Base-by-base conservation (phyloP, 768 basidiomycete species). In the Podaxis sp. region DNA sequence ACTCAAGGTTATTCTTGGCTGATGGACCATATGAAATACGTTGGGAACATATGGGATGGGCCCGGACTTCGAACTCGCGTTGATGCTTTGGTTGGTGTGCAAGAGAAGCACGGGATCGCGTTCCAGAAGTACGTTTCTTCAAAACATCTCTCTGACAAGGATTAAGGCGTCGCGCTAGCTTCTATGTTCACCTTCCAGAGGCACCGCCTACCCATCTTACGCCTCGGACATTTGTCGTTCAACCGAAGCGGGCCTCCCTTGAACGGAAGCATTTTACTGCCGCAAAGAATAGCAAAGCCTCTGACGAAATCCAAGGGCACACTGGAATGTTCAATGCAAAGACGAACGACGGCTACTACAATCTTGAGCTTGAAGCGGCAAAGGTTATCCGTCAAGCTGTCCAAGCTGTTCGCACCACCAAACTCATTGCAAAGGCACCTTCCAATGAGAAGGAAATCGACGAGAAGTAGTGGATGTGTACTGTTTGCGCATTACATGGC, bases 321-420 rank as follows among this genome's bases (percentile, higher is more conserved):
- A 91, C 86, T 38, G 88, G 88, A 37, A 96, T 98, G 90, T 98
- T 97, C 75, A 81, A 83, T 62, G 82, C 85, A 4, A 82, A 79
- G 66, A 87, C 85, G 24, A 96, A 97, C 69, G 94, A 96, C 67
- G 94, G 94, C 20, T 97, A 94, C 74, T 96, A 96, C 70, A 86
- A 87, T 67, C 78, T 97, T 6, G 95, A 94, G 1, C 76, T 96
- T 40, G 76, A 82, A 50, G 83, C 85, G 0, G 87, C 86, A 17
- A 79, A 84, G 55, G 67, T 86, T 26, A 83, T 93, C 62, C 79
- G 86, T 58, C 84, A 87, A 59, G 86, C 86, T 0, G 71, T 89
- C 17, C 69, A 74, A 62, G 66, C 69, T 24, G n/a, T 24, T 44
- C 53, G 37, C 22, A 28, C n/a, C 11, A 12, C 22, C 20, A 15